These are phyloP conservation scores for Boletales sp. DNA, from an alignment of 768 basidiomycete genomes.

Conservation along the genomic window DNA sequence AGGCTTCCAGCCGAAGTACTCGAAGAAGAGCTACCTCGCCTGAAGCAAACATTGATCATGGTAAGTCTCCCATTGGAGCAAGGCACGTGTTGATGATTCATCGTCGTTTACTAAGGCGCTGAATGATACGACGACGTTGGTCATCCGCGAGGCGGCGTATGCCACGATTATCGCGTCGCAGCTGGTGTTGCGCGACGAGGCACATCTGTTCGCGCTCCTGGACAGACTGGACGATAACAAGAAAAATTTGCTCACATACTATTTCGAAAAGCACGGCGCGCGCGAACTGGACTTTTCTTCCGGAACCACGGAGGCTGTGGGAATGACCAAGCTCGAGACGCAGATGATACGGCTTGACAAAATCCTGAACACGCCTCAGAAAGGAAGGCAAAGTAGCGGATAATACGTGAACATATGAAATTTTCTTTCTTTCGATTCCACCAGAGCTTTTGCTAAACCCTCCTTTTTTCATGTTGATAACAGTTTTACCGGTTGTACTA, in stretches of 20 bases:
- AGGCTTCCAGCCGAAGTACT: conserved; percentile 79
- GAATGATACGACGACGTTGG: conserved; percentile 67
- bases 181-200: conserved; percentile 77
- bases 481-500: conserved; percentile 1
- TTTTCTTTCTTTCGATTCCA: neutral
- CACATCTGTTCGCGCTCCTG: conserved; percentile 74
- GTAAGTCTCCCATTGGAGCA: conserved; percentile 38
- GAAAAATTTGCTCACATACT: conserved; percentile 84
- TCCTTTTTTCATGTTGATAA: conserved; percentile 3
- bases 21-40: conserved; percentile 80
- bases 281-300: conserved; percentile 44
- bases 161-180: conserved; percentile 82
- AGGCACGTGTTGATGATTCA: neutral
- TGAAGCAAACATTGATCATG: conserved; percentile 65
- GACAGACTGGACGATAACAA: conserved; percentile 86
- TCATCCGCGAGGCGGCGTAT: conserved; percentile 80
- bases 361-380: conserved; percentile 71
- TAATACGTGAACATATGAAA: neutral
- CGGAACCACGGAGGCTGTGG: conserved; percentile 33
- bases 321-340: conserved; percentile 70
- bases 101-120: conserved; percentile 46
- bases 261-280: conserved; percentile 84
- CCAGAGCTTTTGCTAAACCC: neutral
- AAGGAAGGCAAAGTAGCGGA: conserved; percentile 14
- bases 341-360: conserved; percentile 80